phyloP scores from a whole-genome alignment of 768 basidiomycete species.

The Sarcomyxa edulis region DNA sequence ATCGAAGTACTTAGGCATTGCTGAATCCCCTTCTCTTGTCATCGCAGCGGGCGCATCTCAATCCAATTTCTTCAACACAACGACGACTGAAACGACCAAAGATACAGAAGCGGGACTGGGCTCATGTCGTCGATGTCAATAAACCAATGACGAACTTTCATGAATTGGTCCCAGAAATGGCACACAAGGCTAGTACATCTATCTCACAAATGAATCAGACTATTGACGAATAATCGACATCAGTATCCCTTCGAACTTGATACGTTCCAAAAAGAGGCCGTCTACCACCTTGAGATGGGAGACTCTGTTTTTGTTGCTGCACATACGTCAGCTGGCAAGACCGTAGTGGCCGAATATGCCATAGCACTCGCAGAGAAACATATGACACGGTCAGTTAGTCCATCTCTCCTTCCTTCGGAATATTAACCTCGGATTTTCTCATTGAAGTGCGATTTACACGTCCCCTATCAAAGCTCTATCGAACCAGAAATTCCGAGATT shows the following conservation, averaged over 20 bases:
- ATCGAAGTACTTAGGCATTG: background rate
- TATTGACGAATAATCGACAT: constrained; percentile 1
- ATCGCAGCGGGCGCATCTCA: constrained; percentile 59
- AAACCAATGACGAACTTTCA: constrained; percentile 84
- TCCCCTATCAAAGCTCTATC: constrained; percentile 98
- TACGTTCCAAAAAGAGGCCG: constrained; percentile 97
- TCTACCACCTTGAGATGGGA: constrained; percentile 95
- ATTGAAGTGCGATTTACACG: constrained; percentile 88
- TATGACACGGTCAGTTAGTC: constrained; percentile 80
- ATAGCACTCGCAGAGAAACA: constrained; percentile 96
- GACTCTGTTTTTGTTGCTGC: constrained; percentile 99
- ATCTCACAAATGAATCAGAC: background rate
- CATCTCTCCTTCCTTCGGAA: background rate
- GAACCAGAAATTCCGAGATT: constrained; percentile 98
- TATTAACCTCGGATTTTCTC: no score
- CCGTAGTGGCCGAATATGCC: constrained; percentile 98
- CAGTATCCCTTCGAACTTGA: constrained; percentile 99
- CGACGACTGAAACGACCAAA: constrained; percentile 37
- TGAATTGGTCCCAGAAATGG: constrained; percentile 95
- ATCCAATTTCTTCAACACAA: constrained; percentile 39
- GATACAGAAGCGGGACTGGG: constrained; percentile 89
- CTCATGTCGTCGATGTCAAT: constrained; percentile 93
- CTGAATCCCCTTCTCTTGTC: constrained; percentile 4
- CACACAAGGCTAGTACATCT: constrained; percentile 62
- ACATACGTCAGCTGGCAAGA: constrained; percentile 99